These are phyloP conservation scores for Pseudogymnoascus sp. DNA, from an alignment of 2,329 filamentous ascomycete genomes.

Conservation along the genomic window DNA sequence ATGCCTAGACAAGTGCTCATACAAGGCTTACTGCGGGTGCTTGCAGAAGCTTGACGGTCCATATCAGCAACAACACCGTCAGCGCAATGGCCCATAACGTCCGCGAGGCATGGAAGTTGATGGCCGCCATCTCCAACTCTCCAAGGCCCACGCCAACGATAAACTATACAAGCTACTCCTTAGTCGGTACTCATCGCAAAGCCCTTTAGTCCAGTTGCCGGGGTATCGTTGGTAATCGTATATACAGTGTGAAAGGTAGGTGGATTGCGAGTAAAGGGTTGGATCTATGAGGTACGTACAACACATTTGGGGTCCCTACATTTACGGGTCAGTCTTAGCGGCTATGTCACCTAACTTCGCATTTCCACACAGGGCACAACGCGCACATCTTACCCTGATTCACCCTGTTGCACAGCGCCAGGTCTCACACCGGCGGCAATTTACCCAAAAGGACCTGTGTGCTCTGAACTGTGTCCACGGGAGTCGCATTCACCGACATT, in stretches of 20 bases:
- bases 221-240: neutral
- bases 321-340: neutral
- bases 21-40: neutral
- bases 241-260: neutral
- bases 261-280: neutral
- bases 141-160: neutral
- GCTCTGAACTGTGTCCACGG: neutral
- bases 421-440: neutral
- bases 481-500: neutral
- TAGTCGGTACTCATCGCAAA: neutral
- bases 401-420: neutral
- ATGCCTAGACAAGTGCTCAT: neutral
- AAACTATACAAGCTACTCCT: neutral
- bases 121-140: neutral
- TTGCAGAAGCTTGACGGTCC: slow-evolving; percentile 9
- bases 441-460: neutral
- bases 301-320: neutral
- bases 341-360: neutral
- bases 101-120: neutral
- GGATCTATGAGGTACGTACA: slow-evolving; percentile 2
- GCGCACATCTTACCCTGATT: neutral
- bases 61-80: slow-evolving; percentile 8
- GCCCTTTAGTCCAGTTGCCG: neutral
- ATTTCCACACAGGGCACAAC: neutral
- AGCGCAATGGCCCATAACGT: slow-evolving; percentile 2